Evolutionary conservation across 768 basidiomycete species (phyloP).

Genomic region (Pisolithus marmoratus): DNA sequence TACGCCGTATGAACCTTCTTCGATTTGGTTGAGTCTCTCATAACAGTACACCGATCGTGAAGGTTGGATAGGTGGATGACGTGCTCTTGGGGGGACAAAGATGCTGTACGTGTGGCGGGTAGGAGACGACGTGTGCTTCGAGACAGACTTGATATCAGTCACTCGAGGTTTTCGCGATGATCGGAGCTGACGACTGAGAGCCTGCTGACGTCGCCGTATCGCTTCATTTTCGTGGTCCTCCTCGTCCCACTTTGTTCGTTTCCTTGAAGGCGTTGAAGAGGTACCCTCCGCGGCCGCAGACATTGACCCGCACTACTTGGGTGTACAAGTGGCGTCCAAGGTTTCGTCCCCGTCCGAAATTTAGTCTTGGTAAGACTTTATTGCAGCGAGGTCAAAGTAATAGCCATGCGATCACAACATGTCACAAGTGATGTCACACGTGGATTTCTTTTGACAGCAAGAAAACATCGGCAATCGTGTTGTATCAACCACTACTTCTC

Average conservation of each 20-base stretch:
- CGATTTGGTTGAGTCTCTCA: slow-evolving; percentile 94
- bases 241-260: slow-evolving; percentile 71
- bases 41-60: slow-evolving; percentile 94
- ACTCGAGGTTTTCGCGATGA: slow-evolving; percentile 18
- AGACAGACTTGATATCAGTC: slow-evolving; percentile 13
- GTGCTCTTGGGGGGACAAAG: slow-evolving; percentile 70
- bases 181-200: slow-evolving; percentile 54
- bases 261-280: slow-evolving; percentile 54
- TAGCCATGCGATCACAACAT: too few species aligned
- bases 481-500: background rate
- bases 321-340: background rate
- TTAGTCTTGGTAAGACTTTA: too few species aligned
- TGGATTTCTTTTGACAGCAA: background rate
- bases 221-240: slow-evolving; percentile 42
- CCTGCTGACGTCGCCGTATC: slow-evolving; percentile 28
- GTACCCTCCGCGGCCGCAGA: slow-evolving; percentile 22
- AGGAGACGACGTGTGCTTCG: slow-evolving; percentile 11
- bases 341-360: too few species aligned
- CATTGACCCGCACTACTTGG: slow-evolving; percentile 9
- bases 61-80: slow-evolving; percentile 74
- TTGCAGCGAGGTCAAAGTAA: too few species aligned
- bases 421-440: too few species aligned
- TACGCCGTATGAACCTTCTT: slow-evolving; percentile 96
- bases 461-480: background rate
- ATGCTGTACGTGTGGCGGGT: slow-evolving; percentile 43